These are phyloP conservation scores for Sugiyamaella xylanicola DNA, from an alignment of 1,139 yeast species.

Conservation along the genomic window DNA sequence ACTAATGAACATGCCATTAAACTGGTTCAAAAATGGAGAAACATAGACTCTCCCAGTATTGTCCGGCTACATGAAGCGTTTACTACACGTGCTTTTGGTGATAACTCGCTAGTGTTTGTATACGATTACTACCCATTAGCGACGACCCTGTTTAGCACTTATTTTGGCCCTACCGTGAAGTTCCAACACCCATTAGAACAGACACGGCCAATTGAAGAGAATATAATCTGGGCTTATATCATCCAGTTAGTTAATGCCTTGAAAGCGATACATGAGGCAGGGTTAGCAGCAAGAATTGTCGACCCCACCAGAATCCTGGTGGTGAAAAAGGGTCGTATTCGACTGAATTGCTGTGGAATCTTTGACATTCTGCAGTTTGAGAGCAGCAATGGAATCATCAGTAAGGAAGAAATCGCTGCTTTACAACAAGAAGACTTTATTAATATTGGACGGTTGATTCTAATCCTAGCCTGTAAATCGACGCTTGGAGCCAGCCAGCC, in stretches of 20 bases:
- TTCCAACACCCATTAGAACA: constrained; percentile 24
- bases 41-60: constrained; percentile 54
- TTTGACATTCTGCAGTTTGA: constrained; percentile 62
- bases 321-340: constrained; percentile 68
- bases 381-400: constrained; percentile 28
- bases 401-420: constrained; percentile 36
- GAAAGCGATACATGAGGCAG: constrained; percentile 55
- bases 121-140: constrained; percentile 73
- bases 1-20: constrained; percentile 59
- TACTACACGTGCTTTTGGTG: constrained; percentile 85
- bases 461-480: constrained; percentile 53
- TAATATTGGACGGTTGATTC: constrained; percentile 59
- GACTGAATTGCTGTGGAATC: constrained; percentile 72
- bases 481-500: constrained; percentile 31
- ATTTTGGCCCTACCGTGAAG: constrained; percentile 46
- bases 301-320: constrained; percentile 71
- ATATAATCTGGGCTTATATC: constrained; percentile 71
- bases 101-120: constrained; percentile 58
- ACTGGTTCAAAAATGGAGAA: constrained; percentile 55
- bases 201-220: constrained; percentile 52
- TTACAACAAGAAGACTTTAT: constrained; percentile 57
- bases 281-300: constrained; percentile 63
- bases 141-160: constrained; percentile 57
- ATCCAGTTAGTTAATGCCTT: constrained; percentile 74
- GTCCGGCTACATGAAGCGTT: constrained; percentile 79